A percentile compares a stretch with the other conserved stretches of the same genome.
Conservation (phyloP, 768 basidiomycete genomes). For the Lenzites betulinus region DNA sequence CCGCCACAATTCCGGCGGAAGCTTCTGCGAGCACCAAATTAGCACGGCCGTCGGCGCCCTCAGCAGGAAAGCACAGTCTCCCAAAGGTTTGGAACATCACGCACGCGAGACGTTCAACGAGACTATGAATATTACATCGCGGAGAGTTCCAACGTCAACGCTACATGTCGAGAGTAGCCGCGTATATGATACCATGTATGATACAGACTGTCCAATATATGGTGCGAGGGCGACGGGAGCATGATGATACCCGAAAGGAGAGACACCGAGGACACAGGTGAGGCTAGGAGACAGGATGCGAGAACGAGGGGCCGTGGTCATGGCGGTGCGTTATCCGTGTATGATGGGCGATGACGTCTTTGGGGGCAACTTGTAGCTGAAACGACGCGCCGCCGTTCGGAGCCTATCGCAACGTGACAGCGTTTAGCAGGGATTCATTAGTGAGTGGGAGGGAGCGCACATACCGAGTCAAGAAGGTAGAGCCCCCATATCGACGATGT, state of each 20-base stretch:
- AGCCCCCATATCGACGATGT: slow-evolving; percentile 20
- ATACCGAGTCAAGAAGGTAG: slow-evolving; percentile 12
- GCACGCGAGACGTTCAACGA: background rate
- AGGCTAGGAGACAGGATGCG: background rate
- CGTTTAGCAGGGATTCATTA: background rate
- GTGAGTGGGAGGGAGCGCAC: background rate
- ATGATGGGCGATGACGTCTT: slow-evolving; percentile 19
- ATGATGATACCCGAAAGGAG: slow-evolving; percentile 2
- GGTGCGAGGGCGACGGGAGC: background rate
- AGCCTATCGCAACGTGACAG: slow-evolving; percentile 2
- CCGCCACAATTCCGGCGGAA: background rate
- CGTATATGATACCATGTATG: slow-evolving; percentile 13
- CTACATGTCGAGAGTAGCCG: slow-evolving; percentile 7
- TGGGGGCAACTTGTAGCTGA: slow-evolving; percentile 17
- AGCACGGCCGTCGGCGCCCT: no score
- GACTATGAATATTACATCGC: background rate
- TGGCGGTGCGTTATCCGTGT: slow-evolving; percentile 3
- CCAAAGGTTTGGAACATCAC: background rate
- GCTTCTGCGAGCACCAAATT: background rate
- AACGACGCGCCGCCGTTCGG: slow-evolving; percentile 17
- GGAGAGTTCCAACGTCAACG: background rate
- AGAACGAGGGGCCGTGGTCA: slow-evolving; percentile 5
- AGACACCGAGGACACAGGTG: background rate
- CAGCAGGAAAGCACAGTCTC: background rate
- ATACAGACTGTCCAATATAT: slow-evolving; percentile 13